Percentiles rank a stretch among this genome's conserved stretches.
Evolutionary conservation across 78 protist species (phyloP).

Genomic region (Salpingoeca rosetta): DNA sequence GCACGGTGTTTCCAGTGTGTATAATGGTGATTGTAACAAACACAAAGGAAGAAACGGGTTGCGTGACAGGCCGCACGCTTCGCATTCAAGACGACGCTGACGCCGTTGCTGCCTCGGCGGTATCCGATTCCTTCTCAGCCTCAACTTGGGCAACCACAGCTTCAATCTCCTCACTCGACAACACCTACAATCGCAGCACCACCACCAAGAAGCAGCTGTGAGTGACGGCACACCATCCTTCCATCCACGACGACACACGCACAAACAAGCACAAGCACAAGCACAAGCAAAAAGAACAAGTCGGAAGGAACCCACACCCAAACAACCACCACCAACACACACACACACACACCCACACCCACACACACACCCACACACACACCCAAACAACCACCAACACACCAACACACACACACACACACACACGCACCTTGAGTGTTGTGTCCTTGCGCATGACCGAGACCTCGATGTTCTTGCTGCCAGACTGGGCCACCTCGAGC

Average conservation of each 20-base stretch:
- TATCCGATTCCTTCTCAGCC: slow-evolving; percentile 40
- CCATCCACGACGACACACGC: background rate
- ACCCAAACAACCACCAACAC: background rate
- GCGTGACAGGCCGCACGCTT: too few species aligned
- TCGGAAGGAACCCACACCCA: too few species aligned
- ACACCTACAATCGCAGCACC: background rate
- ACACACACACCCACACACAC: too few species aligned
- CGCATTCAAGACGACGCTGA: too few species aligned
- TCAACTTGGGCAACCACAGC: slow-evolving; percentile 15
- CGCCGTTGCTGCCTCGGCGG: slow-evolving; percentile 14
- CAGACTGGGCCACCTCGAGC: slow-evolving; percentile 93
- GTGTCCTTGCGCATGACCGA: slow-evolving; percentile 55
- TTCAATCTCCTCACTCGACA: slow-evolving; percentile 32
- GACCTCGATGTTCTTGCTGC: slow-evolving; percentile 87
- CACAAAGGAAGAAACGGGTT: too few species aligned
- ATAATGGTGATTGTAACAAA: too few species aligned
- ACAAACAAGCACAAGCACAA: background rate
- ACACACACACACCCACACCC: too few species aligned
- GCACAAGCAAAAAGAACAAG: slow-evolving; percentile 17
- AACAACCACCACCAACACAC: too few species aligned
- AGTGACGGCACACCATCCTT: too few species aligned
- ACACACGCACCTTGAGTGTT: slow-evolving; percentile 30
- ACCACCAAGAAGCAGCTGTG: too few species aligned
- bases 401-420: too few species aligned
- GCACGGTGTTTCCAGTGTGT: too few species aligned